Percentiles rank a stretch among this genome's conserved stretches.
Evolutionary conservation across 805 yeast genomes (phyloP).

Genomic region (Wilhelminamyces savonicus): DNA sequence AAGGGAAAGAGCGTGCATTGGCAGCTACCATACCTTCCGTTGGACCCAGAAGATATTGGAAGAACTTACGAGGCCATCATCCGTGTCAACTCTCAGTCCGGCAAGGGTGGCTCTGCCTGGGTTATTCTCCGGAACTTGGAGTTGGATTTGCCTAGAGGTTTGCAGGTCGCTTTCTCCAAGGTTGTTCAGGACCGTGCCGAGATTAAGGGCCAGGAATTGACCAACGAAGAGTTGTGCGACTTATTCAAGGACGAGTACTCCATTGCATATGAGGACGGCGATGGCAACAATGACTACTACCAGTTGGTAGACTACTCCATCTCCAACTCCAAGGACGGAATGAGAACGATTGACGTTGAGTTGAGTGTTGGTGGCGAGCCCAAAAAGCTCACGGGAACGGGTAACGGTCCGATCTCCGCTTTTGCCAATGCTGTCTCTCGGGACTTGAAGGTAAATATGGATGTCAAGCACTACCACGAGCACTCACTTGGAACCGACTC

Average conservation of each 20-base stretch:
- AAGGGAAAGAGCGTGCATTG: constrained; percentile 40
- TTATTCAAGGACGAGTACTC: constrained; percentile 59
- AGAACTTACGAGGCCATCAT: constrained; percentile 90
- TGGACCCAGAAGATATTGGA: constrained; percentile 81
- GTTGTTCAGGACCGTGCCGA: constrained; percentile 70
- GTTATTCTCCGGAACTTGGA: constrained; percentile 70
- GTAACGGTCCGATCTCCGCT: constrained; percentile 82
- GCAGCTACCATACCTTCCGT: constrained; percentile 77
- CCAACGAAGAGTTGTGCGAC: constrained; percentile 54
- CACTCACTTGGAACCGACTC: constrained; percentile 77
- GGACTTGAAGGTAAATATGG: constrained; percentile 43
- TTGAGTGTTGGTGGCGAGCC: constrained; percentile 18
- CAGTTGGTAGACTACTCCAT: constrained; percentile 44
- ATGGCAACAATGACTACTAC: constrained; percentile 16
- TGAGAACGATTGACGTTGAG: constrained; percentile 40
- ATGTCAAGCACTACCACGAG: constrained; percentile 68
- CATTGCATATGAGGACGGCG: constrained; percentile 28
- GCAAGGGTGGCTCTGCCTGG: constrained; percentile 91
- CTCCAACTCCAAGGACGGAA: constrained; percentile 28
- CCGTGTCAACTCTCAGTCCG: constrained; percentile 82
- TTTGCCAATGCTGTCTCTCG: constrained; percentile 40
- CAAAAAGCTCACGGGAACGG: constrained; percentile 46
- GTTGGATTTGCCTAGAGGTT: constrained; percentile 73
- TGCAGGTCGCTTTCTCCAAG: constrained; percentile 70
- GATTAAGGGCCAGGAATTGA: constrained; percentile 63